Percentiles rank a stretch among this genome's conserved stretches.
These are phyloP conservation scores for Phytophthora sp. DNA, from an alignment of 352 stramenopile species.

Conservation along the genomic window DNA sequence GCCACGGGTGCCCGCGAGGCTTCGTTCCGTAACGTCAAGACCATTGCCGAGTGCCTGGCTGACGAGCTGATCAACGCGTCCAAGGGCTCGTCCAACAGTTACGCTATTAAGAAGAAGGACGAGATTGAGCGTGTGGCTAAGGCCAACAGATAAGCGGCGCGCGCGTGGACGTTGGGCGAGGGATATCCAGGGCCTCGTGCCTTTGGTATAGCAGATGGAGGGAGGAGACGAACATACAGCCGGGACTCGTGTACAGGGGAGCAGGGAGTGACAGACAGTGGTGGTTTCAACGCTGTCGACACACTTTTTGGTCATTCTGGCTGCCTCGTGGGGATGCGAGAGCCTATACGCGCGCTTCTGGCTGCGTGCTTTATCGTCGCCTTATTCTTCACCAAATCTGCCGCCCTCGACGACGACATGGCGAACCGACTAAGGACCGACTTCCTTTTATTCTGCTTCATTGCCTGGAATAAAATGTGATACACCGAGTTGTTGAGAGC, in stretches of 20 bases:
- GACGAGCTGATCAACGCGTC: slow-evolving; percentile 99
- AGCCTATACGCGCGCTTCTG: background rate
- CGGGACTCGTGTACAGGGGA: slow-evolving; percentile 12
- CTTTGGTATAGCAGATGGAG: slow-evolving; percentile 4
- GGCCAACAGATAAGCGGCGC: slow-evolving; percentile 98
- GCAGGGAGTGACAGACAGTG: slow-evolving; percentile 5
- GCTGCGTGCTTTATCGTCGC: background rate
- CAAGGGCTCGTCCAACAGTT: slow-evolving; percentile 99
- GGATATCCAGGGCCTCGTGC: slow-evolving; percentile 6
- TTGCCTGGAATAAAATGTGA: slow-evolving; percentile 65
- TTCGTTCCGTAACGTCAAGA: slow-evolving; percentile 99
- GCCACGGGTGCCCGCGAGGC: slow-evolving; percentile 97
- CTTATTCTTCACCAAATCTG: slow-evolving; percentile 14
- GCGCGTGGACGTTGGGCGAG: slow-evolving; percentile 13
- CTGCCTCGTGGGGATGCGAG: background rate
- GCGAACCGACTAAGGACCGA: slow-evolving; percentile 35
- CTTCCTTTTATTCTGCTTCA: slow-evolving; percentile 52
- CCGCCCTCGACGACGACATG: slow-evolving; percentile 30
- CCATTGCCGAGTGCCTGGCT: slow-evolving; percentile 98
- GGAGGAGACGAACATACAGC: slow-evolving; percentile 6
- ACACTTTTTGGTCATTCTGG: slow-evolving; percentile 16
- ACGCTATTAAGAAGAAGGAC: slow-evolving; percentile 99
- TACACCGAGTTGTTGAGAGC: slow-evolving; percentile 91
- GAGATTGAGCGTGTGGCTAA: slow-evolving; percentile 99
- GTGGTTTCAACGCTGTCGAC: slow-evolving; percentile 2